These are phyloP conservation scores for Candida maris DNA, from an alignment of 805 yeast genomes.

Conservation along the genomic window DNA sequence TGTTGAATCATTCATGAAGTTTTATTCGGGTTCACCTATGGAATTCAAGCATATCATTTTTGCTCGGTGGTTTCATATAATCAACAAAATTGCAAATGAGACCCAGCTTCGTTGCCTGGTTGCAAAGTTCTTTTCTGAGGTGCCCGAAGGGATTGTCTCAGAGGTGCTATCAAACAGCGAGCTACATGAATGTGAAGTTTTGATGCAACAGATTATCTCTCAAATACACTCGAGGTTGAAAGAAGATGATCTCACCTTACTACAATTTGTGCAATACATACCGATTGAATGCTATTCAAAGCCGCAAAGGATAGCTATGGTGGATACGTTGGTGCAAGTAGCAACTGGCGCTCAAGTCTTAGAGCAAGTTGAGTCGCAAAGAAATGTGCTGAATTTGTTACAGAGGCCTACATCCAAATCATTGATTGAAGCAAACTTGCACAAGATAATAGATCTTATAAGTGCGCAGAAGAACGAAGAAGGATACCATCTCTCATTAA, in stretches of 20 bases:
- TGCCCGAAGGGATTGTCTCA: slow-evolving; percentile 16
- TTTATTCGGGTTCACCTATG: slow-evolving; percentile 13
- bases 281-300: slow-evolving; percentile 49
- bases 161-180: slow-evolving; percentile 34
- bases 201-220: slow-evolving; percentile 29
- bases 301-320: slow-evolving; percentile 33
- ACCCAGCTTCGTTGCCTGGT: slow-evolving; percentile 31
- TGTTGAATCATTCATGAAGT: slow-evolving; percentile 23
- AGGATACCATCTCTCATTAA: slow-evolving; percentile 16
- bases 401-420: slow-evolving; percentile 54
- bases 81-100: slow-evolving; percentile 31
- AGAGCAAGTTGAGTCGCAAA: not conserved
- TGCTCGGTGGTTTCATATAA: slow-evolving; percentile 55
- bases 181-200: slow-evolving; percentile 45
- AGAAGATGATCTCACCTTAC: not conserved
- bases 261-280: slow-evolving; percentile 24
- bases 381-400: slow-evolving; percentile 37
- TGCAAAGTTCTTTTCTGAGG: slow-evolving; percentile 24
- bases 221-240: slow-evolving; percentile 3
- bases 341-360: not conserved
- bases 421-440: slow-evolving; percentile 38
- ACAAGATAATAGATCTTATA: slow-evolving; percentile 12
- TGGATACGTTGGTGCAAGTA: slow-evolving; percentile 17
- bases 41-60: slow-evolving; percentile 30
- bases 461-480: slow-evolving; percentile 1